phyloP scores from a whole-genome alignment of 176 grass and related monocot genomes.

The Coix lacrymajobi region DNA sequence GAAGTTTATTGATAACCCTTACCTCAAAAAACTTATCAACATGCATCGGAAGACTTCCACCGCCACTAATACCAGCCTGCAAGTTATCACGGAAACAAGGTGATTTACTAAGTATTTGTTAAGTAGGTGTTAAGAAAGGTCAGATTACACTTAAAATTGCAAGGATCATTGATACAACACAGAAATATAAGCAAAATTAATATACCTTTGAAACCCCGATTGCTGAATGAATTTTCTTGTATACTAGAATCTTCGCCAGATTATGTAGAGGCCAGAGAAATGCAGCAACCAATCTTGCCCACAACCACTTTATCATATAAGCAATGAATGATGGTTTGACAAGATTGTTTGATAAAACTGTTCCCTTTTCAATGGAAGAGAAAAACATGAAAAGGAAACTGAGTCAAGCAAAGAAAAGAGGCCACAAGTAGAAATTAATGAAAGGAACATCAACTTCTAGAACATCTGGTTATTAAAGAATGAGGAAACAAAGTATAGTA shows the following conservation, averaged over 20 bases:
- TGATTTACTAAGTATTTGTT: constrained; percentile 24
- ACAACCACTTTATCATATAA: constrained; percentile 55
- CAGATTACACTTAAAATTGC: constrained; percentile 4
- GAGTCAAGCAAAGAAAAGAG: constrained; percentile 21
- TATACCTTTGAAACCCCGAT: constrained; percentile 91
- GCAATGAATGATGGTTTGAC: constrained; percentile 38
- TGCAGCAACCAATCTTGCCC: constrained; percentile 54
- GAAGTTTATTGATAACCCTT: constrained; percentile 7
- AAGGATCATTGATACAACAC: constrained; percentile 11
- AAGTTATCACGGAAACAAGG: constrained; percentile 44
- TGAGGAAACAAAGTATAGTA: constrained; percentile 3
- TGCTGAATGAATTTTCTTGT: constrained; percentile 82
- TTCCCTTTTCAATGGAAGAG: constrained; percentile 57
- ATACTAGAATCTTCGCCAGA: constrained; percentile 72
- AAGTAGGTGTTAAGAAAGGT: background rate
- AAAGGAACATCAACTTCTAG: background rate
- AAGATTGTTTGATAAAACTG: constrained; percentile 50
- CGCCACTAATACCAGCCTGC: constrained; percentile 93
- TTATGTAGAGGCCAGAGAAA: constrained; percentile 90
- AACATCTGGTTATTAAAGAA: constrained; percentile 5
- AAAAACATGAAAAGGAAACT: background rate
- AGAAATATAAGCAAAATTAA: background rate
- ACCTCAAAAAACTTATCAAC: constrained; percentile 99
- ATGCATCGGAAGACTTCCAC: constrained; percentile 81
- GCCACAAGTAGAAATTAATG: background rate